These are phyloP conservation scores for Schizopora paradoxa DNA, from an alignment of 1,284 basidiomycete species.

Conservation along the genomic window DNA sequence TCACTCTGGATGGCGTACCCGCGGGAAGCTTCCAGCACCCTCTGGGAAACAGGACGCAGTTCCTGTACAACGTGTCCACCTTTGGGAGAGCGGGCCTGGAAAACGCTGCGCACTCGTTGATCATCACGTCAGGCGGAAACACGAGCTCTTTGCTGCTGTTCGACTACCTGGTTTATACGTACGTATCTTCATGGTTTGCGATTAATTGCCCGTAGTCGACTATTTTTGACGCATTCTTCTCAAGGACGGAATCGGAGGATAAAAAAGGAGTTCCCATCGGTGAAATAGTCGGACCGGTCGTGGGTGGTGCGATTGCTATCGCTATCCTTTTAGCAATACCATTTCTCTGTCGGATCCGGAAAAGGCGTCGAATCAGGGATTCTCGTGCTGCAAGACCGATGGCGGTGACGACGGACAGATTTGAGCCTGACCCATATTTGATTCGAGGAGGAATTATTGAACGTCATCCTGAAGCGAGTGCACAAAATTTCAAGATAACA, in stretches of 20 bases:
- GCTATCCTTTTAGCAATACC: neutral
- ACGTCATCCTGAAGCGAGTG: too few relatives aligned
- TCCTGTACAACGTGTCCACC: conserved; percentile 5
- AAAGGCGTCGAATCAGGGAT: too few relatives aligned
- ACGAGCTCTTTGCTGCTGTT: conserved; percentile 3
- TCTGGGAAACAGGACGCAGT: conserved; percentile 1
- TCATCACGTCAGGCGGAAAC: neutral
- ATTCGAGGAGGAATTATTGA: too few relatives aligned
- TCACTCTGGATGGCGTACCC: conserved; percentile 1
- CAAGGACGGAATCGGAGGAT: neutral
- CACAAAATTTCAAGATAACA: too few relatives aligned
- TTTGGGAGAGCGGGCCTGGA: conserved; percentile 1
- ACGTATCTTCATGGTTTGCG: neutral
- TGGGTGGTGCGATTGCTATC: neutral
- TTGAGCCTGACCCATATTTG: too few relatives aligned
- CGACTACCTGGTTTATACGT: conserved; percentile 14
- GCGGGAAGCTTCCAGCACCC: conserved; percentile 3
- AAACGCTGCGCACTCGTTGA: neutral
- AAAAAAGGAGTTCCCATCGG: neutral
- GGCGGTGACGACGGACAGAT: too few relatives aligned
- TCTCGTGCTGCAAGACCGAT: too few relatives aligned
- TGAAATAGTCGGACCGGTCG: neutral
- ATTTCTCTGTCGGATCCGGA: neutral
- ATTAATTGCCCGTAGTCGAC: too few relatives aligned
- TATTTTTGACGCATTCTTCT: neutral